These are phyloP conservation scores for Aspergillus tubingensis DNA, from an alignment of 2,329 filamentous ascomycete genomes.

Conservation along the genomic window DNA sequence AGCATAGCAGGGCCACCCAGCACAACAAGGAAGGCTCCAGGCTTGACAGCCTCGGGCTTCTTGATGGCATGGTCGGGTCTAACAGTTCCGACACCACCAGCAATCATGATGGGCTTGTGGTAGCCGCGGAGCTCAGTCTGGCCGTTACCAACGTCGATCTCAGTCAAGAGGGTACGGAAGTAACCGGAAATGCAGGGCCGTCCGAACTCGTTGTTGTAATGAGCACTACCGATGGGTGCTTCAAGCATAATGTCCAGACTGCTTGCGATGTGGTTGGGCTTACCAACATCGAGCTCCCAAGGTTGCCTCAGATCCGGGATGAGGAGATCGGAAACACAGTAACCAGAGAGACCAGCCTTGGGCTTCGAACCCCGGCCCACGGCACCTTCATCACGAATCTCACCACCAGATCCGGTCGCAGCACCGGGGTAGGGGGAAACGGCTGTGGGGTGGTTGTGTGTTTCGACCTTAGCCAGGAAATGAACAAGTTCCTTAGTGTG, in stretches of 20 bases:
- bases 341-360: constrained; percentile 88
- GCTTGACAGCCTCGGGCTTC: constrained; percentile 72
- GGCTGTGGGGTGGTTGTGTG: constrained; percentile 95
- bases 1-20: constrained; percentile 96
- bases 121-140: constrained; percentile 79
- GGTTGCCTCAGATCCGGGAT: constrained; percentile 81
- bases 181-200: constrained; percentile 84
- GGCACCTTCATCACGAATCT: constrained; percentile 92
- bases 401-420: constrained; percentile 91
- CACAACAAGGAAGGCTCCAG: constrained; percentile 89
- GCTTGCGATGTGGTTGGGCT: constrained; percentile 87
- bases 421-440: constrained; percentile 93
- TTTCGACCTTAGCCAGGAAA: constrained; percentile 92
- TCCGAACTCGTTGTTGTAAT: constrained; percentile 98
- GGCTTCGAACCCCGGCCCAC: constrained; percentile 90
- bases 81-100: constrained; percentile 90
- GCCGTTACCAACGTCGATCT: constrained; percentile 62
- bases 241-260: constrained; percentile 97
- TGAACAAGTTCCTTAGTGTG: constrained; percentile 84
- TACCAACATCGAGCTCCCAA: constrained; percentile 91
- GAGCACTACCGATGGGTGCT: constrained; percentile 89
- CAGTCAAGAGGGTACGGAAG: constrained; percentile 84
- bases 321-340: constrained; percentile 90
- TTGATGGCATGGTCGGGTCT: constrained; percentile 90
- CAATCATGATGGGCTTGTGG: constrained; percentile 98